Base-by-base conservation (phyloP, 2,329 filamentous ascomycete species). In the Penicillium freii region DNA sequence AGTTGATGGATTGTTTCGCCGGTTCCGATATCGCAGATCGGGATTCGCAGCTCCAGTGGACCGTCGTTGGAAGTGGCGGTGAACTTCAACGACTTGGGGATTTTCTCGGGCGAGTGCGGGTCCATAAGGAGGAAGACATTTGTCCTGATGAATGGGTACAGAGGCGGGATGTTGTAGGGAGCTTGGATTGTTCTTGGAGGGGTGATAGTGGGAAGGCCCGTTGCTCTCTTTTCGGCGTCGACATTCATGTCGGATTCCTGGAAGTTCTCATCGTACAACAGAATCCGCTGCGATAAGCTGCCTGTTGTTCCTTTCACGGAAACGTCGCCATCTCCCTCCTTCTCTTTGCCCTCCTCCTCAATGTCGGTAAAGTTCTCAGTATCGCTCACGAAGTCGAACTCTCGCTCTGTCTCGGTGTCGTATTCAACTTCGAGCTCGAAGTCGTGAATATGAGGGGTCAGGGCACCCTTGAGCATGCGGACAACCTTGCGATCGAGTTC, bases 401-500 rank as follows among this genome's bases (percentile, higher is more conserved):
- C 85, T 15, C 85, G 81, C 9, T 74, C 70, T 9, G 62, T 59
- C 8, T 63, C 59, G 9, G 61, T 29, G n/a, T 67, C 67, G 62
- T 88, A 90, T 53, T 84, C 82, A 59, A 90, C 74, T 65, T 88
- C 84, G 1, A 91, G 74, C 0, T 77, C 80, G 66, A 87, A 89
- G 66, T 90, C 82, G 17, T 75, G 80, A 44, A 89, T 77, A 60
- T 90, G 87, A 0, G 87, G 86, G 2, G 82, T 84, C 21, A 91
- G 72, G 0, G 87, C 84, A 0, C 83, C 88, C 67, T 89, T 90
- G 56, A 92, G 77, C 88, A 92, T 91, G 2, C 88, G 82, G 2
- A 91, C 80, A 1, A 91, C 81, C 68, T 88, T 89, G 61, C 76
- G 82, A 64, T 88, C 84, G 73, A 90, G 83, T 66, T 86, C 84